Percentiles rank a stretch among this genome's conserved stretches.
Conservation (phyloP, 257 asterid genomes). For the Cordia subcordata region DNA sequence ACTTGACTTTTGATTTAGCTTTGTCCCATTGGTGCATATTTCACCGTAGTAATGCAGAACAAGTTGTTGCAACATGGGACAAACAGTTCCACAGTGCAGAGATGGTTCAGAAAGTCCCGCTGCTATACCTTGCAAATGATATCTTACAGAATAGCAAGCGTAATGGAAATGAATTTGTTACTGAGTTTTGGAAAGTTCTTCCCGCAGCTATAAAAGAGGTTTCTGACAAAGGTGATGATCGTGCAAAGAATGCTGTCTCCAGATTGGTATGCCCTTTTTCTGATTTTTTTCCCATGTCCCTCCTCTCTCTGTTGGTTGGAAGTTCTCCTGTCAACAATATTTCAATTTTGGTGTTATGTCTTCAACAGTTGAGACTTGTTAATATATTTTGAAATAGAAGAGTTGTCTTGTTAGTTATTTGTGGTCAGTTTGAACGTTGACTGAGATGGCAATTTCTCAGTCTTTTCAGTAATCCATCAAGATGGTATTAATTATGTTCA, state of each 20-base stretch:
- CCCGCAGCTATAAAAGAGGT: conserved; percentile 82
- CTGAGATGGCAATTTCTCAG: too few relatives aligned
- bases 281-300: background rate
- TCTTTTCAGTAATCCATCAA: too few relatives aligned
- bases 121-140: conserved; percentile 88
- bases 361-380: too few relatives aligned
- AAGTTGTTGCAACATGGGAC: conserved; percentile 85
- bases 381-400: too few relatives aligned
- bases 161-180: conserved; percentile 85
- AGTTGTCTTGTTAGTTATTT: too few relatives aligned
- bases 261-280: conserved; percentile 67
- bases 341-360: too few relatives aligned
- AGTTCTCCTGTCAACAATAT: too few relatives aligned
- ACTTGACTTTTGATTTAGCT: conserved; percentile 57
- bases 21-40: conserved; percentile 96
- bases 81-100: conserved; percentile 71
- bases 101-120: conserved; percentile 69
- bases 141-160: conserved; percentile 92
- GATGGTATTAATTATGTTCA: too few relatives aligned
- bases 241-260: conserved; percentile 56
- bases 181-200: conserved; percentile 91
- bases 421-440: too few relatives aligned
- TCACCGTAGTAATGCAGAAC: conserved; percentile 86
- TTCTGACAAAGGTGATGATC: conserved; percentile 60
- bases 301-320: too few relatives aligned